Evolutionary conservation across 2,329 filamentous ascomycete species (phyloP).

Genomic region (Neurospora sp.): DNA sequence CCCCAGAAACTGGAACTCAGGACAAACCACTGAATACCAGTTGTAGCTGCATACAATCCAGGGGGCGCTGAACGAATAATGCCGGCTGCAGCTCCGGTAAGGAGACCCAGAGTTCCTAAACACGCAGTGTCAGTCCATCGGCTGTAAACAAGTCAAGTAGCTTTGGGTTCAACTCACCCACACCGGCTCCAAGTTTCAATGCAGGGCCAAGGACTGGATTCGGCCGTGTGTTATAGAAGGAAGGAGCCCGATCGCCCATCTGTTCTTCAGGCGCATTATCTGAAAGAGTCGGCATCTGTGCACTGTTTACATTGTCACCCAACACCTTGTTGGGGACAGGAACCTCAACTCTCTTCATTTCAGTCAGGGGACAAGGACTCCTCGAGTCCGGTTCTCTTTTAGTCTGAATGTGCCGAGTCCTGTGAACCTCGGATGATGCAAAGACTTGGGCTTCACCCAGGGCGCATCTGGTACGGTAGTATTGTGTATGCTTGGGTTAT

Average conservation of each 20-base stretch:
- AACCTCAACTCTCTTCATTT: background rate
- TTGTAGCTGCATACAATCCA: constrained; percentile 59
- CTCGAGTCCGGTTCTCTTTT: background rate
- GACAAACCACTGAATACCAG: constrained; percentile 72
- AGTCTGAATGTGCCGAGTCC: background rate
- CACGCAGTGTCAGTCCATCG: background rate
- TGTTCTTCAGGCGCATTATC: background rate
- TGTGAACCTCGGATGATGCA: background rate
- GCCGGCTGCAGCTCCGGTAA: constrained; percentile 60
- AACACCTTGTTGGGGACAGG: background rate
- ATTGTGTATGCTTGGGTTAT: background rate
- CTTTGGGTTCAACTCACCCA: constrained; percentile 34
- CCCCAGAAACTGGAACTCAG: constrained; percentile 71
- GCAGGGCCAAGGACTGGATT: constrained; percentile 39
- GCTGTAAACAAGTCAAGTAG: background rate
- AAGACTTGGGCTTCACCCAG: background rate
- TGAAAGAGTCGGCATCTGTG: background rate
- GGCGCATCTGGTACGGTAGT: background rate
- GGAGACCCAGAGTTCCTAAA: constrained; percentile 48
- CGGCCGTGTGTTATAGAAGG: constrained; percentile 17
- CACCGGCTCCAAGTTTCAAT: constrained; percentile 48
- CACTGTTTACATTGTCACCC: background rate
- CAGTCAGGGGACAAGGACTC: background rate
- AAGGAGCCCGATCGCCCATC: background rate
- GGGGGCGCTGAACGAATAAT: constrained; percentile 60